Evolutionary conservation across 768 basidiomycete genomes (phyloP).

Genomic region (Phanerodontia chrysosporium): DNA sequence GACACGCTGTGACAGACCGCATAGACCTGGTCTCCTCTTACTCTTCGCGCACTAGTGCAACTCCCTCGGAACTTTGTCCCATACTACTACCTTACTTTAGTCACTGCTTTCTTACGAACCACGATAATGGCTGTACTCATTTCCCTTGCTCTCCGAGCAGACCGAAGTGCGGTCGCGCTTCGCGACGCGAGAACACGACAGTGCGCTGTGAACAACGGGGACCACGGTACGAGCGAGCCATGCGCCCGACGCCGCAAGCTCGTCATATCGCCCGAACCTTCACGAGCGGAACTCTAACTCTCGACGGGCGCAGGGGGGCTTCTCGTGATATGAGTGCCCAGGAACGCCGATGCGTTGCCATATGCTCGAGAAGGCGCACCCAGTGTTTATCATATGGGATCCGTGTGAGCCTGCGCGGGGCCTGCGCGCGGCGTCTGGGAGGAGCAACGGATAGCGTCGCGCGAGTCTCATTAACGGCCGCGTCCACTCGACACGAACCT

Average conservation of each 20-base stretch:
- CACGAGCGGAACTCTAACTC: neutral
- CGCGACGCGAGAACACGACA: neutral
- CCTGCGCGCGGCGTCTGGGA: too few species aligned
- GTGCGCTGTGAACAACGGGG: too few species aligned
- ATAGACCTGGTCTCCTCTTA: neutral
- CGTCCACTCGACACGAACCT: too few species aligned
- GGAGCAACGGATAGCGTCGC: too few species aligned
- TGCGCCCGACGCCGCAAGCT: neutral
- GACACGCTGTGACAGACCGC: neutral
- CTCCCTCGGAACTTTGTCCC: neutral
- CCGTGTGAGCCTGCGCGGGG: neutral
- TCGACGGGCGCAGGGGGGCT: neutral
- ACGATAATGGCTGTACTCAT: neutral
- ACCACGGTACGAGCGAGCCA: too few species aligned
- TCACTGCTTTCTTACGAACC: neutral
- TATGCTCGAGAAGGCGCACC: conserved; percentile 3
- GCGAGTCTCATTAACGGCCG: too few species aligned
- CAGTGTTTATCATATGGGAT: conserved; percentile 4
- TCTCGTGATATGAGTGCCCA: neutral
- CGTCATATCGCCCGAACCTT: neutral
- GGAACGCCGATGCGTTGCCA: neutral
- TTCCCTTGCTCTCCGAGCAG: neutral
- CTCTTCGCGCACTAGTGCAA: neutral
- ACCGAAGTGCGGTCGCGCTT: neutral
- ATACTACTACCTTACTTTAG: neutral